Evolutionary conservation across 352 stramenopile species (phyloP).

Genomic region (Nothophytophthora sp.): DNA sequence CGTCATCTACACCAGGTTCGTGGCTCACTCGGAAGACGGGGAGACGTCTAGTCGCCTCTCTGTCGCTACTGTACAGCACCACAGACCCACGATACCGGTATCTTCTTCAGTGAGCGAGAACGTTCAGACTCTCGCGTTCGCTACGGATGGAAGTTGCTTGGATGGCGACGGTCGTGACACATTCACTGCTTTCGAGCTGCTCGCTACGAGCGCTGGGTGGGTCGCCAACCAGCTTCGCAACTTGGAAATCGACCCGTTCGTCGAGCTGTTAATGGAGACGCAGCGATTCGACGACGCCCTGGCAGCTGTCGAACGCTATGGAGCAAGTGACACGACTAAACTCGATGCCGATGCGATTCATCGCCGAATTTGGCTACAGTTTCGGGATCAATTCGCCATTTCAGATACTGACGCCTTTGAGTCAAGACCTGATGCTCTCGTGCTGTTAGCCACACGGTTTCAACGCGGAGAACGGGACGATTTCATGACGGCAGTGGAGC

Average conservation of each 20-base stretch:
- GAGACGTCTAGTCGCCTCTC: slow-evolving; percentile 9
- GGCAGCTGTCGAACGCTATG: slow-evolving; percentile 17
- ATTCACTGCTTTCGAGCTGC: slow-evolving; percentile 22
- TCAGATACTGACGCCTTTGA: background rate
- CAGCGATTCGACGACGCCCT: slow-evolving; percentile 46
- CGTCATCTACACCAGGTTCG: slow-evolving; percentile 20
- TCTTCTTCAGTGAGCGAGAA: background rate
- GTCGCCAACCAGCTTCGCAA: slow-evolving; percentile 18
- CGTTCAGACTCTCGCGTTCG: slow-evolving; percentile 12
- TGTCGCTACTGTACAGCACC: slow-evolving; percentile 4
- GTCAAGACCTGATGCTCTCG: slow-evolving; percentile 1
- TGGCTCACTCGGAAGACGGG: slow-evolving; percentile 9
- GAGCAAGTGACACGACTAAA: background rate
- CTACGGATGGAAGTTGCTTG: background rate
- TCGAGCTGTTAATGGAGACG: slow-evolving; percentile 37
- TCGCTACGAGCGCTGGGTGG: slow-evolving; percentile 11
- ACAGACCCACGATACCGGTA: slow-evolving; percentile 5
- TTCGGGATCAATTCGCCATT: slow-evolving; percentile 21
- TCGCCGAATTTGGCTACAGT: slow-evolving; percentile 50
- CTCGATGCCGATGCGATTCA: slow-evolving; percentile 53
- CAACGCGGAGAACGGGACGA: slow-evolving; percentile 14
- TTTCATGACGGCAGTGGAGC: slow-evolving; percentile 40
- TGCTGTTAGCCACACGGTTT: slow-evolving; percentile 20
- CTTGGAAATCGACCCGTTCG: slow-evolving; percentile 24
- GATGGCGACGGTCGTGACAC: background rate